Percentiles rank a stretch among this genome's conserved stretches.
phyloP scores from a whole-genome alignment of 805 yeast genomes.

The Wickerhamia fluorescens region DNA sequence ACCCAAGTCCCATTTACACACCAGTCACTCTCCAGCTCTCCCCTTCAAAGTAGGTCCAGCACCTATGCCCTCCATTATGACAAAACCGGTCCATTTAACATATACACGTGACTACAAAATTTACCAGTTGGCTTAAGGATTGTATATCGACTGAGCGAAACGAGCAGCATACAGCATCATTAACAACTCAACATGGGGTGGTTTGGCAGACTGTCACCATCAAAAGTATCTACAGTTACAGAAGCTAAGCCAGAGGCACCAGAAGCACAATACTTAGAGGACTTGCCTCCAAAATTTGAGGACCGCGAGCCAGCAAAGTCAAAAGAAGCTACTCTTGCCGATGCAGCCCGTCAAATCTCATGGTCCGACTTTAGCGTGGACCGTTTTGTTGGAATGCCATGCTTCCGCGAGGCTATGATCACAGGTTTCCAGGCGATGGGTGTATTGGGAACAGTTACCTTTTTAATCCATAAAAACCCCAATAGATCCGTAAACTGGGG shows the following conservation, averaged over 20 bases:
- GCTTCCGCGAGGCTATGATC: constrained; percentile 73
- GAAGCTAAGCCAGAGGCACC: constrained; percentile 12
- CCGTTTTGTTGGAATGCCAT: constrained; percentile 55
- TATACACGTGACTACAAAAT: too few species aligned
- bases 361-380: constrained; percentile 46
- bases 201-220: constrained; percentile 31
- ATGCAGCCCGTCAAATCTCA: constrained; percentile 39
- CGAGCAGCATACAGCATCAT: too few species aligned
- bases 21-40: too few species aligned
- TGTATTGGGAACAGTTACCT: constrained; percentile 60
- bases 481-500: constrained; percentile 73
- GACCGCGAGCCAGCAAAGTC: constrained; percentile 18
- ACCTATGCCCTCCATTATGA: too few species aligned
- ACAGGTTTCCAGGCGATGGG: constrained; percentile 70
- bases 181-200: too few species aligned
- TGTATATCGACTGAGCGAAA: too few species aligned
- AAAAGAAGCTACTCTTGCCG: constrained; percentile 10
- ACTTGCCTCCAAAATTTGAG: constrained; percentile 46
- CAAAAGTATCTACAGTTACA: constrained; percentile 30
- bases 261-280: constrained; percentile 37
- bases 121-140: too few species aligned
- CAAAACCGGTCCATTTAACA: too few species aligned
- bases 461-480: constrained; percentile 57
- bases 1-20: too few species aligned
- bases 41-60: too few species aligned